Evolutionary conservation across 768 basidiomycete genomes (phyloP).

Genomic region (Psilocybe cubensis): DNA sequence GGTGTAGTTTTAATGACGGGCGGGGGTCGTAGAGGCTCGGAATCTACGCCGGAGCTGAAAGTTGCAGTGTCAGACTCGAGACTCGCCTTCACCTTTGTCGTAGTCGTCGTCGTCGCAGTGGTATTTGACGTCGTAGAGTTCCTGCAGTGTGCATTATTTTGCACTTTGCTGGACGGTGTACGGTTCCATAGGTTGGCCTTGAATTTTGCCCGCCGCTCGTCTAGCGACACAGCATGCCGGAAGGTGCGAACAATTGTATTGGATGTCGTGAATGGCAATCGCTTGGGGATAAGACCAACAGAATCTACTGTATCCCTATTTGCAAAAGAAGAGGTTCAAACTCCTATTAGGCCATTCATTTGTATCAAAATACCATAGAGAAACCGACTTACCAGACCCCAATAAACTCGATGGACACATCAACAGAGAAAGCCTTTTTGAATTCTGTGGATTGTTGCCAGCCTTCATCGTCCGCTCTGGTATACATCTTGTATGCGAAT

Average conservation of each 20-base stretch:
- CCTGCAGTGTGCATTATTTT: background rate
- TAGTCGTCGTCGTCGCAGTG: no score
- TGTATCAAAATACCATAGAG: background rate
- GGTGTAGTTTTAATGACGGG: background rate
- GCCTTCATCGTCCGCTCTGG: constrained; percentile 49
- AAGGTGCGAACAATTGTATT: constrained; percentile 60
- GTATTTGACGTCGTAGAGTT: background rate
- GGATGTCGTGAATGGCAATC: constrained; percentile 60
- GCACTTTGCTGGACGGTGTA: constrained; percentile 20
- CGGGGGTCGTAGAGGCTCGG: background rate
- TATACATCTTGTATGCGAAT: constrained; percentile 68
- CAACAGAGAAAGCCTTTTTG: constrained; percentile 56
- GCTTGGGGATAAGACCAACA: constrained; percentile 55
- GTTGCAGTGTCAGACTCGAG: background rate
- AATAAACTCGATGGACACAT: constrained; percentile 59
- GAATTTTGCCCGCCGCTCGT: constrained; percentile 65
- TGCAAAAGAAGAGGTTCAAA: background rate
- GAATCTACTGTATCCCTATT: constrained; percentile 71
- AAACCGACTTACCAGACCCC: constrained; percentile 52
- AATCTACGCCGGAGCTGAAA: background rate
- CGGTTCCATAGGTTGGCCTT: constrained; percentile 55
- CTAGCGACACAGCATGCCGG: constrained; percentile 68
- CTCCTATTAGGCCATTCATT: background rate
- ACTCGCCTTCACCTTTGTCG: background rate
- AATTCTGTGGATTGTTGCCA: constrained; percentile 55